Base-by-base conservation (phyloP, 805 yeast genomes). In the Metschnikowia reukaufii region DNA sequence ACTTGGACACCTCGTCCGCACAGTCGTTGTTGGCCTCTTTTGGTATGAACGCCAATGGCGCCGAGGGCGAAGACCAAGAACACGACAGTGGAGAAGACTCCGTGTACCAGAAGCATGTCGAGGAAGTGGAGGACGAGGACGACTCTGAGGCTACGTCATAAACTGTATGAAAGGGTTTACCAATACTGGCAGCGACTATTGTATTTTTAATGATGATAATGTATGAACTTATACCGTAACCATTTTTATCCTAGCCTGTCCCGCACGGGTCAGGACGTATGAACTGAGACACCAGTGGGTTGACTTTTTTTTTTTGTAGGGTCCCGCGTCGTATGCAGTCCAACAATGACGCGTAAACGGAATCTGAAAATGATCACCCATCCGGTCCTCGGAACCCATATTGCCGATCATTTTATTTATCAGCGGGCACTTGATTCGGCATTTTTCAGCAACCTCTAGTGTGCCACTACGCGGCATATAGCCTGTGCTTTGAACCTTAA, bases 1-100 rank as follows among this genome's bases (percentile, higher is more conserved):
- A 82, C 61, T 73, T 83, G 53, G 85, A 82, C 58, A 81, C 82
- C 6, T 69, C 83, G 31, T 75, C 83, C 9, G 78, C 86, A 19
- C 79, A 81, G 49, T 79, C 83, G n/a, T 76, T 83, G 57, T 68
- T 83, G 58, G 84, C 84, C 30, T 74, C 72, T 47, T 73, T 72
- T 51, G 74, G 74, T 23, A 61, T 61, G 50, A 60, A 66, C 16
- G 67, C 67, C 27, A 46, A 33, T 8, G 52, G 38, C 18, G 52
- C 41, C n/a, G 59, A 59, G 27, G 67, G 61, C 30, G 70, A 63
- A 16, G 65, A 56, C 20, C 60, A 53, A 20, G 56, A 48, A 21
- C 65, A 59, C 23, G 70, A 62, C 17, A 67, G 64, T 19, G 62
- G 56, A 13, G 64, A 48, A 7, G 66, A 55, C 45, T 55, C 50